These are phyloP conservation scores for Phytophthora crassamura DNA, from an alignment of 352 stramenopile species.

Conservation along the genomic window DNA sequence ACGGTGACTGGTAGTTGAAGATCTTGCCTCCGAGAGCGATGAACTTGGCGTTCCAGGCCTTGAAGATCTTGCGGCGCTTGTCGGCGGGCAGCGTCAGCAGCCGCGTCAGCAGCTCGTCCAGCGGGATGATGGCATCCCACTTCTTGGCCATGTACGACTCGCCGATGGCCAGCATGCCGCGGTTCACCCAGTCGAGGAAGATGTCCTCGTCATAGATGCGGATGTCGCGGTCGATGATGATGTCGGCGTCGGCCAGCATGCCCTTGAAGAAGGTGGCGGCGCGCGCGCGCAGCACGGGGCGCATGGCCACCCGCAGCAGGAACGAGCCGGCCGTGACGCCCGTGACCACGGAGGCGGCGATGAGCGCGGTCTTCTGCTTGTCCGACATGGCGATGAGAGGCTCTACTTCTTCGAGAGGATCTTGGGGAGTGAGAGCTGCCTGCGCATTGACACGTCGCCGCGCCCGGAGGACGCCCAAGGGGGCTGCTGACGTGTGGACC, in stretches of 20 bases:
- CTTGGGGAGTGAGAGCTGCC: constrained; percentile 32
- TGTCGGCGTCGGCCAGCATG: constrained; percentile 84
- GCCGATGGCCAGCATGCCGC: constrained; percentile 85
- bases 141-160: constrained; percentile 92
- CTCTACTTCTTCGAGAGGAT: constrained; percentile 27
- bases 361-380: constrained; percentile 78
- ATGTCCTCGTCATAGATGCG: constrained; percentile 83
- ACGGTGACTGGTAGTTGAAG: constrained; percentile 91
- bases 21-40: constrained; percentile 74
- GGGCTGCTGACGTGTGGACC: constrained; percentile 22
- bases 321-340: constrained; percentile 73
- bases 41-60: constrained; percentile 88
- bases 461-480: background rate
- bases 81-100: constrained; percentile 72
- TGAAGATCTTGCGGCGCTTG: constrained; percentile 87
- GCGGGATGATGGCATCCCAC: constrained; percentile 83
- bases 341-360: constrained; percentile 69
- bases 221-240: constrained; percentile 84
- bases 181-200: constrained; percentile 88
- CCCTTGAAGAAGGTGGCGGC: constrained; percentile 82
- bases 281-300: constrained; percentile 69
- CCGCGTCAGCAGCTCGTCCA: constrained; percentile 80
- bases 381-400: constrained; percentile 36
- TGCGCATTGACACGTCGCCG: constrained; percentile 29
- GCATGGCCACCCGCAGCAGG: constrained; percentile 69